phyloP scores from a whole-genome alignment of 805 yeast genomes.

The Priceomyces fermenticarens region DNA sequence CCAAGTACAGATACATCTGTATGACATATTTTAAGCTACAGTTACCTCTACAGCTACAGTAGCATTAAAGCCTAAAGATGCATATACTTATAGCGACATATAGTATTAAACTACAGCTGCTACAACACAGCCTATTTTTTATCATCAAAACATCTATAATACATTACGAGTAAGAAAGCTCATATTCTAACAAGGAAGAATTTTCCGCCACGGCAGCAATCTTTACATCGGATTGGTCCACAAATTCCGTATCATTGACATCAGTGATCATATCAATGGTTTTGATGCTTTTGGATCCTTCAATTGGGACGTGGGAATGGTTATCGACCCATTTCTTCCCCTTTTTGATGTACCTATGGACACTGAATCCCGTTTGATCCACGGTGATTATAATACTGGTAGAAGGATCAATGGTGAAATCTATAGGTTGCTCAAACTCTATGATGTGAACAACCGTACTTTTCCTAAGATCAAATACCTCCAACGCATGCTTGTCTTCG shows the following conservation, averaged over 20 bases:
- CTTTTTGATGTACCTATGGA: conserved; percentile 38
- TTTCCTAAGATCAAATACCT: conserved; percentile 52
- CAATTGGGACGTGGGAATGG: conserved; percentile 2
- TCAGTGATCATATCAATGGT: conserved; percentile 8
- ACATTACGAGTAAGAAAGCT: conserved; percentile 7
- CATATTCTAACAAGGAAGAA: conserved; percentile 12
- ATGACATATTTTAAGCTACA: too few relatives aligned
- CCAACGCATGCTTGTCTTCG: conserved; percentile 22
- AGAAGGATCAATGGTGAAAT: conserved; percentile 34
- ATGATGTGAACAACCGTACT: conserved; percentile 22
- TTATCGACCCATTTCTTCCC: conserved; percentile 33
- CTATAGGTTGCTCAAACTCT: conserved; percentile 16
- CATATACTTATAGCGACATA: too few relatives aligned
- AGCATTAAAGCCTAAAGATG: too few relatives aligned
- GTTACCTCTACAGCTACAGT: too few relatives aligned
- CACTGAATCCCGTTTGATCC: conserved; percentile 16
- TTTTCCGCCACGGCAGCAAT: conserved; percentile 11
- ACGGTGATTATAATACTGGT: conserved; percentile 27
- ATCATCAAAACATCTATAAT: neutral
- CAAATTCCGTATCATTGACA: conserved; percentile 11
- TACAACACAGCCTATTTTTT: too few relatives aligned
- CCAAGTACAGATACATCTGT: too few relatives aligned
- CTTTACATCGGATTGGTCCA: conserved; percentile 6
- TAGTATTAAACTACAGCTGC: too few relatives aligned
- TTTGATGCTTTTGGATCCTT: conserved; percentile 4